These are phyloP conservation scores for Phyllosticta capitalensis DNA, from an alignment of 2,329 filamentous ascomycete genomes.

Conservation along the genomic window DNA sequence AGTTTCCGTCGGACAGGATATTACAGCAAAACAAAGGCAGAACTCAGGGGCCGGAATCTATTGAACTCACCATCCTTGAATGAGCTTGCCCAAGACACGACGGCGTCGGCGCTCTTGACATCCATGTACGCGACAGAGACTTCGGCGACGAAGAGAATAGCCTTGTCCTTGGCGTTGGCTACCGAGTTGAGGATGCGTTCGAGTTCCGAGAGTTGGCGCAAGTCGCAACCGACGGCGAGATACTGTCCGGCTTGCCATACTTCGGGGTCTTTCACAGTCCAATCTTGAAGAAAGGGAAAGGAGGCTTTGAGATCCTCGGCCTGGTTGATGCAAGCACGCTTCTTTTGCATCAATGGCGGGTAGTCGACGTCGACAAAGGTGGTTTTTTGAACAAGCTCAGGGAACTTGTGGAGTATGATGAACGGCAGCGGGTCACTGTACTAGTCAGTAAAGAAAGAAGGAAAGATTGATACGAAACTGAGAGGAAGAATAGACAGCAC, in stretches of 20 bases:
- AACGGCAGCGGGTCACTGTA: slow-evolving; percentile 77
- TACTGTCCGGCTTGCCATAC: slow-evolving; percentile 54
- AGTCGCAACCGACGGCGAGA: slow-evolving; percentile 70
- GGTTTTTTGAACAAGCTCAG: slow-evolving; percentile 46
- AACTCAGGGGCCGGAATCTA: background rate
- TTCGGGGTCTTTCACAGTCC: slow-evolving; percentile 20
- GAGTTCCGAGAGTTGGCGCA: slow-evolving; percentile 57
- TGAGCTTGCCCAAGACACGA: slow-evolving; percentile 69
- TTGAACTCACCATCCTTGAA: slow-evolving; percentile 53
- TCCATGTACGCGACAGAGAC: slow-evolving; percentile 91
- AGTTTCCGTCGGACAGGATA: too few species aligned
- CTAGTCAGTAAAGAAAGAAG: too few species aligned
- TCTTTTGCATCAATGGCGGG: slow-evolving; percentile 65
- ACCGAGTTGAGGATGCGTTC: slow-evolving; percentile 44
- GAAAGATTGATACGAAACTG: too few species aligned
- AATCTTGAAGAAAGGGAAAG: slow-evolving; percentile 20
- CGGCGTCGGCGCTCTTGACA: slow-evolving; percentile 56
- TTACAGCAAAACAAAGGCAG: too few species aligned
- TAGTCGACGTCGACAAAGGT: slow-evolving; percentile 83
- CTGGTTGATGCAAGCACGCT: slow-evolving; percentile 53
- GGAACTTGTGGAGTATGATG: slow-evolving; percentile 64
- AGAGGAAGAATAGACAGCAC: too few species aligned
- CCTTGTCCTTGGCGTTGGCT: slow-evolving; percentile 17
- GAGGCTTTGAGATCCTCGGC: slow-evolving; percentile 45
- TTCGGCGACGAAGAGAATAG: slow-evolving; percentile 75